These are phyloP conservation scores for Rhodotorula graminis DNA, from an alignment of 768 basidiomycete species.

Conservation along the genomic window DNA sequence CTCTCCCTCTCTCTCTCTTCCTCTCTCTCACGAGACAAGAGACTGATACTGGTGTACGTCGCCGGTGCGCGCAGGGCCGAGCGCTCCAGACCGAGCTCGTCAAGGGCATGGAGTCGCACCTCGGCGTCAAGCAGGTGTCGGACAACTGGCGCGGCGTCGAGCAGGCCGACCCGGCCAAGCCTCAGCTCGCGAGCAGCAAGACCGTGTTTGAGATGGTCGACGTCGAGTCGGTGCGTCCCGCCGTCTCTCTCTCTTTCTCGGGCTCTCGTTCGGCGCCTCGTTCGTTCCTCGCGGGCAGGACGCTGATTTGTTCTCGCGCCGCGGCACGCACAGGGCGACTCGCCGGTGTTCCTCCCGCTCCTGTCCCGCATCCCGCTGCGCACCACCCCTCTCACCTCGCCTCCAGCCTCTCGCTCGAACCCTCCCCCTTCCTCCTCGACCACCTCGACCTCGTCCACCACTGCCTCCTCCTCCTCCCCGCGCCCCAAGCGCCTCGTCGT, in stretches of 20 bases:
- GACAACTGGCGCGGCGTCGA: conserved; percentile 34
- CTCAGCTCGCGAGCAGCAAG: conserved; percentile 15
- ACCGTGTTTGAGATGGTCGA: conserved; percentile 40
- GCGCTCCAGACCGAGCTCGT: conserved; percentile 73
- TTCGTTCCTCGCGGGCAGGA: not conserved
- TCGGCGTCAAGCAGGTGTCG: conserved; percentile 53
- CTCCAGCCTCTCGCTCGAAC: not conserved
- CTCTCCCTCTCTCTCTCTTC: not conserved
- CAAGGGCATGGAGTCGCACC: conserved; percentile 70
- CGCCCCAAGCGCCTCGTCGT: not conserved
- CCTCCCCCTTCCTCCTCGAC: not conserved
- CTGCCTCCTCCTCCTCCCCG: not conserved
- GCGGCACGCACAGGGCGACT: conserved; percentile 11
- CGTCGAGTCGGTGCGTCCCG: conserved; percentile 32
- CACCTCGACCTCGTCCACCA: not conserved
- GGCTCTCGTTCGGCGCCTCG: not conserved
- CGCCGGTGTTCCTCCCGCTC: conserved; percentile 35
- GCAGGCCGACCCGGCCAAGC: conserved; percentile 14
- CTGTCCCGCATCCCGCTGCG: conserved; percentile 19
- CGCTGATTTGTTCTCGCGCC: not conserved
- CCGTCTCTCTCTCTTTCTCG: too few species aligned
- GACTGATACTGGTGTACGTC: not conserved
- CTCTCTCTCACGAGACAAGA: not conserved
- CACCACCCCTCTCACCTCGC: not conserved
- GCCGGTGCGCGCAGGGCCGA: conserved; percentile 54